phyloP scores from a whole-genome alignment of 2,329 filamentous ascomycete genomes.

The Pyricularia pennisetigena region DNA sequence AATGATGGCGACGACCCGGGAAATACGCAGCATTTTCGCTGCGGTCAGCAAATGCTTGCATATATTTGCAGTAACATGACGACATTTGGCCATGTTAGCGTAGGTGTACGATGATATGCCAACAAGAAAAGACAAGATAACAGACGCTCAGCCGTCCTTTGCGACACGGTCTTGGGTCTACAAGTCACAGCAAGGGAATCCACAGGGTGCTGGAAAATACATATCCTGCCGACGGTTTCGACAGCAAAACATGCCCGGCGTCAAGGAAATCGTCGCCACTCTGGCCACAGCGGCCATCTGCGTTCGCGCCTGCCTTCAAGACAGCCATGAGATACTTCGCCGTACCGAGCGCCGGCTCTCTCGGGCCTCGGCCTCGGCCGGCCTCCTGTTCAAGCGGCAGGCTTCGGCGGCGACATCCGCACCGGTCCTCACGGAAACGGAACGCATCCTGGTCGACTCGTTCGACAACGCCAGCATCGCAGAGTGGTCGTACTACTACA shows the following conservation, averaged over 20 bases:
- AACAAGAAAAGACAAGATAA: background rate
- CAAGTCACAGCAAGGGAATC: background rate
- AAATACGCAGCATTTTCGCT: background rate
- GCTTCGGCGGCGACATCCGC: too few species aligned
- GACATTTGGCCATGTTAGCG: background rate
- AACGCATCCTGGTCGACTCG: background rate
- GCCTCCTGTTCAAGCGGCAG: background rate
- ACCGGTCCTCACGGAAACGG: background rate
- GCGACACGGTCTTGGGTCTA: background rate
- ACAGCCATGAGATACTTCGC: background rate
- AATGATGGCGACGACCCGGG: background rate
- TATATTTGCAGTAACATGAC: background rate
- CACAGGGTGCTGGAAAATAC: too few species aligned
- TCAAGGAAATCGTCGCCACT: background rate
- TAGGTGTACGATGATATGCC: background rate
- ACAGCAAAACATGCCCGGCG: background rate
- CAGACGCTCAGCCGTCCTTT: background rate
- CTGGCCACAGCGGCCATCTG: background rate
- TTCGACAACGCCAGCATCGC: background rate
- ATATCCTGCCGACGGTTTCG: too few species aligned
- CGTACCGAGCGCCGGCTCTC: background rate
- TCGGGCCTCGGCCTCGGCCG: background rate
- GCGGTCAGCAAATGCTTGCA: background rate
- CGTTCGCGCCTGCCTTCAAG: background rate
- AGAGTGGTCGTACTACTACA: background rate